A percentile compares a stretch with the other conserved stretches of the same genome.
These are phyloP conservation scores for Solanum appendiculatum DNA, from an alignment of 257 asterid species.

Conservation along the genomic window DNA sequence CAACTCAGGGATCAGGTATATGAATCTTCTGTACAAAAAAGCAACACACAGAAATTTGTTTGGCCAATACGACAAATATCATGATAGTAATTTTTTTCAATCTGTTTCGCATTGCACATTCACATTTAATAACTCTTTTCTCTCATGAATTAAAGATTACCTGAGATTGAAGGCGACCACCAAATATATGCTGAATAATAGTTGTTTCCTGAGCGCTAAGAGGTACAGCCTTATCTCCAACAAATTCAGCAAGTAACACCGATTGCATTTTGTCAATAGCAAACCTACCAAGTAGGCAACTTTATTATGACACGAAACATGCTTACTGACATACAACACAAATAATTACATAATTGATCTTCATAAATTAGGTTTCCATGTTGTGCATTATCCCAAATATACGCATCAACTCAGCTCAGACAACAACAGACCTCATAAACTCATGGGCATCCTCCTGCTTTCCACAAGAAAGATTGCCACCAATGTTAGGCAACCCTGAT, in stretches of 20 bases:
- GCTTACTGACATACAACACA: background rate
- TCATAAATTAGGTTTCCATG: background rate
- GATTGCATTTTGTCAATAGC: slow-evolving; percentile 97
- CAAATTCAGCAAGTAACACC: slow-evolving; percentile 81
- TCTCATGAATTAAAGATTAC: slow-evolving; percentile 25
- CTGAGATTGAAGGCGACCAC: slow-evolving; percentile 95
- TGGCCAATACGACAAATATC: background rate
- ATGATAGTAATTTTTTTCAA: background rate
- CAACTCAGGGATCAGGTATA: background rate
- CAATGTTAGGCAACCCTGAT: slow-evolving; percentile 71
- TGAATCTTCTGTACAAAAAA: background rate
- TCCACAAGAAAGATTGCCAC: slow-evolving; percentile 90
- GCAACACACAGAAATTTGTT: background rate
- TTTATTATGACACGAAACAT: background rate
- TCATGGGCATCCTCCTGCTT: slow-evolving; percentile 99
- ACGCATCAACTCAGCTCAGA: background rate
- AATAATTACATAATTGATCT: background rate
- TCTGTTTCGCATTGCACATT: background rate
- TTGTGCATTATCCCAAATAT: background rate
- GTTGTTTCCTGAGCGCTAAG: slow-evolving; percentile 80
- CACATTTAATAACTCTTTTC: background rate
- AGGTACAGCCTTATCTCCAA: slow-evolving; percentile 77
- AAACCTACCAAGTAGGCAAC: slow-evolving; percentile 43
- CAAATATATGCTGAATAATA: slow-evolving; percentile 92
- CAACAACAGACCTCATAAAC: slow-evolving; percentile 68